Conservation (phyloP, 805 yeast species). For the Cyberlindnera xylosilytica region DNA sequence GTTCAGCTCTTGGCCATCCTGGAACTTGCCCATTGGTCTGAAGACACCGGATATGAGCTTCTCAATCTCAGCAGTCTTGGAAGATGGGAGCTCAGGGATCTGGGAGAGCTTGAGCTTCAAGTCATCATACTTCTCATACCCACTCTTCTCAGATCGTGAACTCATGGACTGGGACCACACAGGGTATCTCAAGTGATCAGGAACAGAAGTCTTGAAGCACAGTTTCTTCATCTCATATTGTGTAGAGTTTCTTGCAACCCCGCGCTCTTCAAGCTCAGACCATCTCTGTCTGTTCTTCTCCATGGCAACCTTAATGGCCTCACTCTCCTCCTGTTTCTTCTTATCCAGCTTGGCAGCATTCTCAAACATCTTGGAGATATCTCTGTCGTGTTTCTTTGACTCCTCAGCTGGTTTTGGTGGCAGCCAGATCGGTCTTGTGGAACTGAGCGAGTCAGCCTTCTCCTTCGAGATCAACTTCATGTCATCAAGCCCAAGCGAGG, state of each 20-base stretch:
- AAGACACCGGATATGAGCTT: constrained; percentile 12
- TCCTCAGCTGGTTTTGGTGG: constrained; percentile 65
- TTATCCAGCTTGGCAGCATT: constrained; percentile 21
- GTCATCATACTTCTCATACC: constrained; percentile 38
- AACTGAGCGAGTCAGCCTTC: constrained; percentile 33
- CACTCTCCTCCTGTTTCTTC: constrained; percentile 11
- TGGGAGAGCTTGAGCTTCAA: constrained; percentile 28
- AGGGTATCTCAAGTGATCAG: constrained; percentile 23
- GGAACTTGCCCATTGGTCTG: constrained; percentile 15
- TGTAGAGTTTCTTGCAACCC: constrained; percentile 16
- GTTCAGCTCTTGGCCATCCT: constrained; percentile 11
- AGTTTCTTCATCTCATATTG: constrained; percentile 20
- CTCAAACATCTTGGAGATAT: constrained; percentile 42
- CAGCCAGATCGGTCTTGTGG: constrained; percentile 63
- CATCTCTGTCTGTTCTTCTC: constrained; percentile 20
- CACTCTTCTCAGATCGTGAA: constrained; percentile 10
- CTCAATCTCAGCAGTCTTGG: constrained; percentile 28
- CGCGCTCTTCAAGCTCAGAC: constrained; percentile 20
- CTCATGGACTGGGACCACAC: constrained; percentile 19
- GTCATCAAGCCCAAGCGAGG: constrained; percentile 51
- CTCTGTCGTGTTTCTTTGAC: constrained; percentile 50
- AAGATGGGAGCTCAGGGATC: constrained; percentile 30
- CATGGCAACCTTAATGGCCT: constrained; percentile 1
- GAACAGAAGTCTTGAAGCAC: constrained; percentile 22
- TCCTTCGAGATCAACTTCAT: constrained; percentile 48